Evolutionary conservation across 768 basidiomycete genomes (phyloP).

Genomic region (Dioszegia aurantiaca): DNA sequence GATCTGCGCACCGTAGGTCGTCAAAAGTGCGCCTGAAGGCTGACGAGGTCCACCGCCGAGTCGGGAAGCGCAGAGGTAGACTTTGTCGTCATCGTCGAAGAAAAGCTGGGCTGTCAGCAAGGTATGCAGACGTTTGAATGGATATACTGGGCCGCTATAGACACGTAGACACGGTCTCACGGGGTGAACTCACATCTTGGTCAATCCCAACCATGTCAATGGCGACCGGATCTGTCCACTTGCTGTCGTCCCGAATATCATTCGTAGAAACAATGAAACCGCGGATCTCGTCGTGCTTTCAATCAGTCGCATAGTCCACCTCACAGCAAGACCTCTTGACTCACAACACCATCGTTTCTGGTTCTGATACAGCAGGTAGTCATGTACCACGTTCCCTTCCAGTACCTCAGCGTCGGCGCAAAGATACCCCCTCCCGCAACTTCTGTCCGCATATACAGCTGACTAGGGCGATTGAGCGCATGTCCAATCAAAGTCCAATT

Average conservation of each 20-base stretch:
- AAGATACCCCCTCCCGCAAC: conserved; percentile 24
- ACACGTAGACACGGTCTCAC: too few species aligned
- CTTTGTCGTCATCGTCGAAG: conserved; percentile 35
- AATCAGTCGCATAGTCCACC: not conserved
- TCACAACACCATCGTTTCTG: conserved; percentile 8
- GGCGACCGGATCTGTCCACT: conserved; percentile 28
- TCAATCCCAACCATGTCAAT: conserved; percentile 32
- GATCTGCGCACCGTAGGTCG: conserved; percentile 15
- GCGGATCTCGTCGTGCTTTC: conserved; percentile 6
- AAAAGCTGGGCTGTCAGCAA: conserved; percentile 22
- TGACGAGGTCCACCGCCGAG: conserved; percentile 9
- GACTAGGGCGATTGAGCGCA: conserved; percentile 25
- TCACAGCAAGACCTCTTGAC: not conserved
- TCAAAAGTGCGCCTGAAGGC: conserved; percentile 5
- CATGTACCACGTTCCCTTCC: conserved; percentile 29
- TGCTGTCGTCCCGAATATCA: conserved; percentile 31
- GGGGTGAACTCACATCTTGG: conserved; percentile 28
- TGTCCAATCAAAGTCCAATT: conserved; percentile 37
- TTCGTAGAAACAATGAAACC: conserved; percentile 33
- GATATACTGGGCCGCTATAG: too few species aligned
- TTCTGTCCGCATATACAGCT: conserved; percentile 22
- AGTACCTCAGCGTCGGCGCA: conserved; percentile 34
- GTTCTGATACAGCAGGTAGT: conserved; percentile 50
- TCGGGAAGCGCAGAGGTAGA: conserved; percentile 14
- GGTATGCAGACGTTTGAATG: too few species aligned